Percentiles rank a stretch among this genome's conserved stretches.
phyloP scores from a whole-genome alignment of 805 yeast species.

The Blastobotrys muscicola region DNA sequence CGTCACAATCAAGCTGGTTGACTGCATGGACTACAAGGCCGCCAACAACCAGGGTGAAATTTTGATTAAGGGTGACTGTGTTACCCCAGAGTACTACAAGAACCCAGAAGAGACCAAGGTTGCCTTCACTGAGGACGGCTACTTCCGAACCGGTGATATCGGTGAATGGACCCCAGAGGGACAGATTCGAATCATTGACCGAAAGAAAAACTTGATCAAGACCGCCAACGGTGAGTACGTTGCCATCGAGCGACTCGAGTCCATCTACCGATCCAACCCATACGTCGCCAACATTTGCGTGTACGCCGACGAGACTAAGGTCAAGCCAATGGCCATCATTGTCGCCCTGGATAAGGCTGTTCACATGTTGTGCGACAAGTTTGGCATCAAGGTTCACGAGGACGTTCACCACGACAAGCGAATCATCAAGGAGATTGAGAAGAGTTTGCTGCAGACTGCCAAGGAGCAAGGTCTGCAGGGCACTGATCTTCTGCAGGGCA shows the following conservation, averaged over 20 bases:
- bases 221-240: conserved; percentile 96
- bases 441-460: conserved; percentile 64
- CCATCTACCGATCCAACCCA: conserved; percentile 76
- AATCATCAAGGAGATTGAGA: conserved; percentile 44
- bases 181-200: conserved; percentile 74
- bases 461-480: conserved; percentile 72
- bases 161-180: conserved; percentile 87
- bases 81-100: conserved; percentile 69
- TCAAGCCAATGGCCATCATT: conserved; percentile 87
- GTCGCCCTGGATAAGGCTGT: conserved; percentile 68
- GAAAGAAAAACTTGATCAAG: conserved; percentile 92
- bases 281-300: conserved; percentile 77
- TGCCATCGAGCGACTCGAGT: conserved; percentile 90
- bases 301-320: conserved; percentile 80
- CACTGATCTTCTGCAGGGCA: conserved; percentile 74
- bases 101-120: conserved; percentile 71
- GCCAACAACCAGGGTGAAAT: conserved; percentile 91
- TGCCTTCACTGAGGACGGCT: conserved; percentile 73
- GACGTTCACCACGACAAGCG: conserved; percentile 44
- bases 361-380: conserved; percentile 47
- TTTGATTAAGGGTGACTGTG: conserved; percentile 64
- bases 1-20: conserved; percentile 79
- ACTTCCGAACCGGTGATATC: conserved; percentile 97
- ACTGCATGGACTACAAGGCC: conserved; percentile 83
- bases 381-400: conserved; percentile 44